These are phyloP conservation scores for Hypoxylon sp. DNA, from an alignment of 2,329 filamentous ascomycete species.

Conservation along the genomic window DNA sequence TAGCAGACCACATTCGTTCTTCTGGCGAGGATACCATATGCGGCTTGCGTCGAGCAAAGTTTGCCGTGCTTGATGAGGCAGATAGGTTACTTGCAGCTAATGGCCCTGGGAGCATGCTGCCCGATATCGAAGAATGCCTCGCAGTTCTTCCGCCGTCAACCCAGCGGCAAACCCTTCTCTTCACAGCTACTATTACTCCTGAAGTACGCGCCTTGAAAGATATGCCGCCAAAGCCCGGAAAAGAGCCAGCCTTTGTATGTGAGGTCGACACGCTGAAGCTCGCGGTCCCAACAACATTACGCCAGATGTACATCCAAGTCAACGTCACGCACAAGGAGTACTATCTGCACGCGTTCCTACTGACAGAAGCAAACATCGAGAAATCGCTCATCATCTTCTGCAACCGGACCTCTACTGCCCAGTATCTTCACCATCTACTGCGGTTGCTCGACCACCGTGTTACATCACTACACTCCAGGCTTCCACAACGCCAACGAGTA, in stretches of 20 bases:
- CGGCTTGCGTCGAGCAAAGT: conserved; percentile 82
- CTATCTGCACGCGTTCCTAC: conserved; percentile 90
- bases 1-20: conserved; percentile 93
- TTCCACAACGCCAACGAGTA: conserved; percentile 87
- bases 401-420: conserved; percentile 91
- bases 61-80: conserved; percentile 95
- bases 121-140: conserved; percentile 91
- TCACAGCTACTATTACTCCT: conserved; percentile 94
- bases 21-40: conserved; percentile 93
- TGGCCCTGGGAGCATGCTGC: conserved; percentile 88
- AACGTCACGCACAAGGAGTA: conserved; percentile 95
- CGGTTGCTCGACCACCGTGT: conserved; percentile 90
- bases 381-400: conserved; percentile 93
- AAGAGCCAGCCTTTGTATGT: conserved; percentile 87
- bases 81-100: conserved; percentile 85
- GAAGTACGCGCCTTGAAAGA: conserved; percentile 91
- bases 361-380: conserved; percentile 80
- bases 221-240: conserved; percentile 77
- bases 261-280: conserved; percentile 84
- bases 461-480: conserved; percentile 88
- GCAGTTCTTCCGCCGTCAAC: conserved; percentile 82
- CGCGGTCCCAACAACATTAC: conserved; percentile 84
- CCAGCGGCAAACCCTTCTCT: conserved; percentile 91
- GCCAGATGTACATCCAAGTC: conserved; percentile 88
- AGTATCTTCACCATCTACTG: conserved; percentile 89